These are phyloP conservation scores for Boletellus sp. DNA, from an alignment of 1,284 basidiomycete genomes.

Conservation along the genomic window DNA sequence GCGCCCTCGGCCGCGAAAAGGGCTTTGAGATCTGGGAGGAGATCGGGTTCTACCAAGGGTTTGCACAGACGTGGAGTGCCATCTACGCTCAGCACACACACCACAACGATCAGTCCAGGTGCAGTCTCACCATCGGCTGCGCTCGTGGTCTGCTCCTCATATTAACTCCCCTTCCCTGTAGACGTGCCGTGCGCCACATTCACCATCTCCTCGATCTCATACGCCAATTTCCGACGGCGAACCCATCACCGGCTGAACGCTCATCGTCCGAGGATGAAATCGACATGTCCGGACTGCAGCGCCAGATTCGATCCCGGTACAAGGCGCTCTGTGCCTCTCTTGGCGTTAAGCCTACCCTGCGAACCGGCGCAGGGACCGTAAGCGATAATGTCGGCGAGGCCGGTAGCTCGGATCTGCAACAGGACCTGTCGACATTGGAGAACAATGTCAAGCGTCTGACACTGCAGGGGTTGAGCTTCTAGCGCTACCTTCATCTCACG, in stretches of 20 bases:
- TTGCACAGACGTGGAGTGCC: conserved; percentile 67
- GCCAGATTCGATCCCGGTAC: conserved; percentile 86
- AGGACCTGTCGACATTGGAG: conserved; percentile 37
- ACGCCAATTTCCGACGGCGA: conserved; percentile 69
- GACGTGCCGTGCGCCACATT: conserved; percentile 64
- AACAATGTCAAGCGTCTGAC: conserved; percentile 19
- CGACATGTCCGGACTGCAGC: conserved; percentile 73
- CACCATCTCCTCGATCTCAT: conserved; percentile 70
- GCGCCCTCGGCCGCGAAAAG: conserved; percentile 87
- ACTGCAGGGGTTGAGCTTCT: conserved; percentile 38
- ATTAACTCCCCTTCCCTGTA: conserved; percentile 20
- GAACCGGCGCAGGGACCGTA: conserved; percentile 30
- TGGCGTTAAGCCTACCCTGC: conserved; percentile 66
- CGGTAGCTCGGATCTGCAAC: background rate
- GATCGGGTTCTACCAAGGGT: conserved; percentile 88
- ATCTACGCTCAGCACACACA: conserved; percentile 40
- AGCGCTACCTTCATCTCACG: background rate
- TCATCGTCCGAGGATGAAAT: conserved; percentile 43
- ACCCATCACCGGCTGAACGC: conserved; percentile 51
- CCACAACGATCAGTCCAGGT: conserved; percentile 44
- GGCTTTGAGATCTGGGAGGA: conserved; percentile 98
- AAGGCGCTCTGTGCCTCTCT: conserved; percentile 81
- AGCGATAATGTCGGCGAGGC: conserved; percentile 13
- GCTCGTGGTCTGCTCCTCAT: background rate
- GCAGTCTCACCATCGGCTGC: background rate